phyloP scores from a whole-genome alignment of 331 rosid species.

The Malus hybrid region DNA sequence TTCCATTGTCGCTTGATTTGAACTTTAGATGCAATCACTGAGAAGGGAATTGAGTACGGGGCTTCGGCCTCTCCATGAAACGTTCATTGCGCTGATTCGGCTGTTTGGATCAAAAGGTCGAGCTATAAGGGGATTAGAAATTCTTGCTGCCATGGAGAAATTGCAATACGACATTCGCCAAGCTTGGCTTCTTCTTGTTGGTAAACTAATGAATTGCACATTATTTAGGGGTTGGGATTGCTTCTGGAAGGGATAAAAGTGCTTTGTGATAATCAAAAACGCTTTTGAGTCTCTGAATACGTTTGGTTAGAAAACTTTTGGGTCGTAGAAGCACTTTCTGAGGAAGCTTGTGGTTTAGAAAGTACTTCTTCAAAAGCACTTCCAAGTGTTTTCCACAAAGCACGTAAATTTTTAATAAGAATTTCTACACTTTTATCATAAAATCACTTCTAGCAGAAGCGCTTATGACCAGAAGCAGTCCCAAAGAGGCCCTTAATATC shows the following conservation, averaged over 20 bases:
- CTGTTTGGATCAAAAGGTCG: constrained; percentile 70
- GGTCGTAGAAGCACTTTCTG: too few relatives aligned
- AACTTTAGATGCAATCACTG: constrained; percentile 65
- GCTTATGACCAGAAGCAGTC: too few relatives aligned
- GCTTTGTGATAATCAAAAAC: too few relatives aligned
- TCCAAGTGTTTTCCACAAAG: too few relatives aligned
- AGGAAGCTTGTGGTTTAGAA: too few relatives aligned
- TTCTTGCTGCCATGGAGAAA: constrained; percentile 86
- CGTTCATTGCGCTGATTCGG: constrained; percentile 71
- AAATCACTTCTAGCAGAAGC: too few relatives aligned
- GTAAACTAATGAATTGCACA: constrained; percentile 24
- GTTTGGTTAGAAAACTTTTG: too few relatives aligned
- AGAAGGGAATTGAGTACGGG: constrained; percentile 83
- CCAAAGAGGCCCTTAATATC: not conserved
- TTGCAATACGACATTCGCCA: constrained; percentile 78
- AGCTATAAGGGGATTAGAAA: constrained; percentile 57
- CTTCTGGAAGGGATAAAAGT: too few relatives aligned
- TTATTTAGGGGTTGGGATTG: not conserved
- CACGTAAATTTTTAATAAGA: too few relatives aligned
- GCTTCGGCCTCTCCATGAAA: constrained; percentile 84
- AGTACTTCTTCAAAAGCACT: too few relatives aligned
- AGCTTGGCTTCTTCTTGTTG: constrained; percentile 83
- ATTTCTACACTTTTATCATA: too few relatives aligned
- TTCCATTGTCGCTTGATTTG: not conserved
- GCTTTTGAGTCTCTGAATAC: too few relatives aligned